Percentiles rank a stretch among this genome's conserved stretches.
Conservation (phyloP, 495 filamentous ascomycete genomes). For the Neurospora tetrasperma region DNA sequence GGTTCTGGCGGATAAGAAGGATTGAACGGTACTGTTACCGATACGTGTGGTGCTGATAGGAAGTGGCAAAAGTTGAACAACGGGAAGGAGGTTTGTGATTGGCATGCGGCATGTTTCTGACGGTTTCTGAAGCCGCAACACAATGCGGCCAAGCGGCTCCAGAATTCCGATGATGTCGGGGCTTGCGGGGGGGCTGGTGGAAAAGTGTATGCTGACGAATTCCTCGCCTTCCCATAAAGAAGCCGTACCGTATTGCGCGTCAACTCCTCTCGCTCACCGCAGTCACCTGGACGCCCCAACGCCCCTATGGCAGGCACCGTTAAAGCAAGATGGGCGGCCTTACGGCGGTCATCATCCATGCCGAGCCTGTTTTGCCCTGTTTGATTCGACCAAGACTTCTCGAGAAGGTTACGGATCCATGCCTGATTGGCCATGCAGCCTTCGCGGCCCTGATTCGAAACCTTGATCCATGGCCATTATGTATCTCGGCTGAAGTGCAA, state of each 20-base stretch:
- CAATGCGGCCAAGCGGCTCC: not conserved
- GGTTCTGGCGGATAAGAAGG: too few species aligned
- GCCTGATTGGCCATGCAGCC: not conserved
- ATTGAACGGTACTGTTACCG: not conserved
- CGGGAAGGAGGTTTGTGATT: not conserved
- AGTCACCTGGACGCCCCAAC: not conserved
- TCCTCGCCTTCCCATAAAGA: not conserved
- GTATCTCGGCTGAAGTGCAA: not conserved
- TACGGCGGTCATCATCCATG: not conserved
- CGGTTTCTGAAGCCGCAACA: not conserved
- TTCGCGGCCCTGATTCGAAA: not conserved
- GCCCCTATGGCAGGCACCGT: not conserved
- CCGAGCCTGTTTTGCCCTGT: not conserved
- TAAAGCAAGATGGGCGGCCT: not conserved
- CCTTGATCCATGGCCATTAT: not conserved
- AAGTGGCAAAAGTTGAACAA: not conserved
- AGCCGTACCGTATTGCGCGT: not conserved
- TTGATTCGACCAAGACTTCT: not conserved
- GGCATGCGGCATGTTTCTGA: not conserved
- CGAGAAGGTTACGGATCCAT: not conserved
- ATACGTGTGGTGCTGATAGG: not conserved
- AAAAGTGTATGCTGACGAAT: not conserved
- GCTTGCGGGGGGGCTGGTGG: not conserved
- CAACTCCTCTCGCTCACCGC: not conserved
- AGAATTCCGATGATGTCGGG: not conserved